phyloP scores from a whole-genome alignment of 2,329 filamentous ascomycete genomes.

The Fusarium burgessii region DNA sequence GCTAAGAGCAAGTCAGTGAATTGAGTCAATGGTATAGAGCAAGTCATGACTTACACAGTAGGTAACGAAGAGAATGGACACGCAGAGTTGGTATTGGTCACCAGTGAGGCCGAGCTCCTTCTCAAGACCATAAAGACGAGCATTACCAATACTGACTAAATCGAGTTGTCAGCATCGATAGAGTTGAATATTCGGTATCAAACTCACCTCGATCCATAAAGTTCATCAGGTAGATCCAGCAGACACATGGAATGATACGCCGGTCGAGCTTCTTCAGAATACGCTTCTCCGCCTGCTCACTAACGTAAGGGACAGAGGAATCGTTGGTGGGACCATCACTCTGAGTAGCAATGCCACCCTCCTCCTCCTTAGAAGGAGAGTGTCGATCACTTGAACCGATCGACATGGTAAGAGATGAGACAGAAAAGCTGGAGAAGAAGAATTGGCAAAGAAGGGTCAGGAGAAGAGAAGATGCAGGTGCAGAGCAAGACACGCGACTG shows the following conservation, averaged over 20 bases:
- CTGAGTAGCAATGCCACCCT: constrained; percentile 22
- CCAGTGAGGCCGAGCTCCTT: constrained; percentile 66
- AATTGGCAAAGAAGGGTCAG: background rate
- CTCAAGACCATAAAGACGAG: constrained; percentile 61
- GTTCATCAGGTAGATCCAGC: constrained; percentile 53
- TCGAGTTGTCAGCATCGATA: background rate
- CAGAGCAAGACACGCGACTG: constrained; percentile 5
- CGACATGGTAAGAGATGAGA: constrained; percentile 12
- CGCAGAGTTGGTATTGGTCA: constrained; percentile 68
- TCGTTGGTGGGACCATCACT: constrained; percentile 29
- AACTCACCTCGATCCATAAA: constrained; percentile 51
- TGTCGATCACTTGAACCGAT: constrained; percentile 14
- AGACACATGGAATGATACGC: constrained; percentile 50
- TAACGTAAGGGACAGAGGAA: constrained; percentile 32
- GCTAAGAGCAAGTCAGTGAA: constrained; percentile 21
- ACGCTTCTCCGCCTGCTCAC: constrained; percentile 36
- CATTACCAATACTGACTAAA: constrained; percentile 76
- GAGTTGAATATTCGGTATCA: accelerated
- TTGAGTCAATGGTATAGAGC: accelerated
- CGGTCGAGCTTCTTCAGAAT: constrained; percentile 49
- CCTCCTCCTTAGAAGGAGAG: constrained; percentile 28
- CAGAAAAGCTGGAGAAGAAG: background rate
- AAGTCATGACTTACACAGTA: constrained; percentile 54
- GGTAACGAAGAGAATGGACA: constrained; percentile 56
- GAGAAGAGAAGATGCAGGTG: constrained; percentile 9